Base-by-base conservation (phyloP, 495 filamentous ascomycete species). In the Neurospora terricola region DNA sequence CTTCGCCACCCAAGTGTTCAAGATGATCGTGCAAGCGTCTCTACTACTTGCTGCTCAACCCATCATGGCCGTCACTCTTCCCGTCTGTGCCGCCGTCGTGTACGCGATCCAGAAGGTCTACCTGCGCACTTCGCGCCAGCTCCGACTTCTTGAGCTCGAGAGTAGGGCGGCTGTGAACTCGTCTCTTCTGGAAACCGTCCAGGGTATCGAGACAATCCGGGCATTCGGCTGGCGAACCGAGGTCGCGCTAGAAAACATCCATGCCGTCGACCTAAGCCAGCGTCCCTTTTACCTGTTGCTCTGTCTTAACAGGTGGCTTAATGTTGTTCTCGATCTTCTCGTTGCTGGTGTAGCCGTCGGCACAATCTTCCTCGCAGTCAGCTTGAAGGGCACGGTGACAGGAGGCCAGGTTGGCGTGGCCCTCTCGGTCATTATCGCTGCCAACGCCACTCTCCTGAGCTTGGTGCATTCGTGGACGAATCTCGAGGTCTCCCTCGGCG, bases 91-190 rank as follows among this genome's bases (percentile, higher is more conserved):
- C 27, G 70, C 39, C 5, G 75, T 83, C 34, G 72, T 89, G 6
- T 90, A 87, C 72, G 38, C 85, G 18, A 82, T 91, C 6, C 88
- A 91, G 74, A 88, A 86, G 71, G 80, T 87, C 42, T 92, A 92
- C 73, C 82, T 92, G 5, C 84, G 87, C 12, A 91, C 90, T 1
- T 91, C 89, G 2, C 86, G 89, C 4, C 90, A 91, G 75, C 78
- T 92, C 6, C 88, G 90, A 40, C 82, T 89, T 59, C 80, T 92
- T 27, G 90, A 91, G 38, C 82, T 91, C 9, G 89, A 91, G 78
- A 83, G 87, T 16, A 88, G 89, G 76, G 84, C 89, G 5, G 87
- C 88, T 3, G 79, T 91, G 1, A 90, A 86, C 72, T 86, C 88
- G 0, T 85, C 87, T 59, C 90, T 91, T 69, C 81, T 87, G 27